Evolutionary conservation across 441 rosid species (phyloP).

Genomic region (Erysimum cheiri): DNA sequence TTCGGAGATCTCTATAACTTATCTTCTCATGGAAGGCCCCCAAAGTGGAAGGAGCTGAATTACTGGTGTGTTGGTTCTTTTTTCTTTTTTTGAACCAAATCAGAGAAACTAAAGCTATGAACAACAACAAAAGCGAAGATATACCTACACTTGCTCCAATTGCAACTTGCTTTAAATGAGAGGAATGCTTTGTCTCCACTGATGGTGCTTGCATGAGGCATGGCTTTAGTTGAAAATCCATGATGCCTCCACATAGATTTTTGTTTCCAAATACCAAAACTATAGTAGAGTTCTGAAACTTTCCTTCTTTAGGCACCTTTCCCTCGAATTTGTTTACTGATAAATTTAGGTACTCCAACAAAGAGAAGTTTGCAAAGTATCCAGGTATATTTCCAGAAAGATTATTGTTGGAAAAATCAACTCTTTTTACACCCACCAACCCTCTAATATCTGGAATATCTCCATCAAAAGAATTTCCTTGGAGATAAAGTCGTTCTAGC

Average conservation of each 20-base stretch:
- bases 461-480: background rate
- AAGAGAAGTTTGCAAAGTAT: background rate
- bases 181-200: background rate
- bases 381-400: background rate
- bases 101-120: no score
- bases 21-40: no score
- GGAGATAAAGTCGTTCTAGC: slow-evolving; percentile 15
- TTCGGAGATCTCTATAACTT: no score
- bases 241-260: background rate
- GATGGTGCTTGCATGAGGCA: background rate
- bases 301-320: background rate
- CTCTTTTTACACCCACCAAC: background rate
- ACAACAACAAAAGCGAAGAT: no score
- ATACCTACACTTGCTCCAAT: no score
- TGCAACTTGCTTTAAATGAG: background rate
- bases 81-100: no score
- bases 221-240: background rate
- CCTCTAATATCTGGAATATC: background rate
- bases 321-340: slow-evolving; percentile 22
- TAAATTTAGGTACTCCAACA: background rate
- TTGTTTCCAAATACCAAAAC: background rate
- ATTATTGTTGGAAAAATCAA: background rate
- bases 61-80: no score
- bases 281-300: background rate
- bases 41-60: no score